Conservation (phyloP, 192 early-diverging fungal genomes). For the Bifiguratus adelaidae region DNA sequence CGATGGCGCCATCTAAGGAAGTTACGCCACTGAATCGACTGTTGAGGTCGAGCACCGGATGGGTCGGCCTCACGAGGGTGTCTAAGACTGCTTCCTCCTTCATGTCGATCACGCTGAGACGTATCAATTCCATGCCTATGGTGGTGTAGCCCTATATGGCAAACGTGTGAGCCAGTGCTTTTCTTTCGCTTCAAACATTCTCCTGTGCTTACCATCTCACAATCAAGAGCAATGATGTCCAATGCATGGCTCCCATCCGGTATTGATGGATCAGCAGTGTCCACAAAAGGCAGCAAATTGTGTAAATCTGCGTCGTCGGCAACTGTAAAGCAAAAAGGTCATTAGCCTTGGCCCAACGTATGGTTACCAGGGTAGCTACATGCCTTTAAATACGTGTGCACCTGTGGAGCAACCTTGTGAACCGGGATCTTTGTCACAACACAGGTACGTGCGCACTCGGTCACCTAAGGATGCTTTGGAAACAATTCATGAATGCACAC, state of each 20-base stretch:
- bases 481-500: background rate
- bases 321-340: background rate
- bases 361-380: background rate
- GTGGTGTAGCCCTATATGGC: slow-evolving; percentile 51
- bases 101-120: slow-evolving; percentile 42
- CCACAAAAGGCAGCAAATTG: too few species aligned
- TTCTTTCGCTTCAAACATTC: background rate
- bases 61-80: slow-evolving; percentile 41
- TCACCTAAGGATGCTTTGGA: slow-evolving; percentile 14
- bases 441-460: slow-evolving; percentile 23
- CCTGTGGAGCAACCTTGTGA: slow-evolving; percentile 39
- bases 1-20: slow-evolving; percentile 25
- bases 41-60: slow-evolving; percentile 52
- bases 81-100: slow-evolving; percentile 38
- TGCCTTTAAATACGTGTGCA: slow-evolving; percentile 60
- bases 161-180: background rate
- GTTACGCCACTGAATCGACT: slow-evolving; percentile 43
- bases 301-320: background rate
- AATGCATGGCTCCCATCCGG: background rate
- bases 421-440: slow-evolving; percentile 29
- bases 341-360: background rate
- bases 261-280: background rate
- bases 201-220: slow-evolving; percentile 50
- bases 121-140: slow-evolving; percentile 53
- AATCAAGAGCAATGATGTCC: slow-evolving; percentile 49